phyloP scores from a whole-genome alignment of 306 rosid genomes.

The Trifolium subterraneum region DNA sequence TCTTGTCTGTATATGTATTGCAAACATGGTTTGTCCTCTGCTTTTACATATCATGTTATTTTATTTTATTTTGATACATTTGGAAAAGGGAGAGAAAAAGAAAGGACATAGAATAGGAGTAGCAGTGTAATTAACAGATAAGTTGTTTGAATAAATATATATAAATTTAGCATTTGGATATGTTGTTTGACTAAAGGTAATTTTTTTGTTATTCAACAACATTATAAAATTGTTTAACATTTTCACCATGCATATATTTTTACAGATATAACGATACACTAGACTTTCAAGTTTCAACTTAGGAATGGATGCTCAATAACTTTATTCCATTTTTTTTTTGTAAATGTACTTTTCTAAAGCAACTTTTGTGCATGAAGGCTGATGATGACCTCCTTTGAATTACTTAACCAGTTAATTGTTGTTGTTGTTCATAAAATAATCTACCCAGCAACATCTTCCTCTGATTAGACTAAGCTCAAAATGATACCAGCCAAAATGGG shows the following conservation, averaged over 20 bases:
- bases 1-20: slow-evolving; percentile 5
- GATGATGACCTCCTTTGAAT: not conserved
- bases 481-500: slow-evolving; percentile 32
- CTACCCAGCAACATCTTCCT: not conserved
- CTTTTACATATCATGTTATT: not conserved
- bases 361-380: slow-evolving; percentile 24
- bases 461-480: slow-evolving; percentile 29
- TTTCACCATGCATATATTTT: not conserved
- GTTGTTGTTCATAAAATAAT: slow-evolving; percentile 9
- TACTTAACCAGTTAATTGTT: not conserved
- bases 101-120: not conserved
- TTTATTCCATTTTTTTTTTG: slow-evolving; percentile 35
- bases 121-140: not conserved
- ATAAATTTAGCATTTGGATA: not conserved
- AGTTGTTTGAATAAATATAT: not conserved
- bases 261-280: not conserved
- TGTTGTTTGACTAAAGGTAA: not conserved
- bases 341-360: slow-evolving; percentile 30
- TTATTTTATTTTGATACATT: slow-evolving; percentile 8
- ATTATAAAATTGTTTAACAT: not conserved
- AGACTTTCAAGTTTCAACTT: not conserved
- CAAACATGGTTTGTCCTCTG: not conserved
- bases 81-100: slow-evolving; percentile 1
- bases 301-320: slow-evolving; percentile 27
- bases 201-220: not conserved